Conservation (phyloP, 805 yeast species). For the Candida caryicola region DNA sequence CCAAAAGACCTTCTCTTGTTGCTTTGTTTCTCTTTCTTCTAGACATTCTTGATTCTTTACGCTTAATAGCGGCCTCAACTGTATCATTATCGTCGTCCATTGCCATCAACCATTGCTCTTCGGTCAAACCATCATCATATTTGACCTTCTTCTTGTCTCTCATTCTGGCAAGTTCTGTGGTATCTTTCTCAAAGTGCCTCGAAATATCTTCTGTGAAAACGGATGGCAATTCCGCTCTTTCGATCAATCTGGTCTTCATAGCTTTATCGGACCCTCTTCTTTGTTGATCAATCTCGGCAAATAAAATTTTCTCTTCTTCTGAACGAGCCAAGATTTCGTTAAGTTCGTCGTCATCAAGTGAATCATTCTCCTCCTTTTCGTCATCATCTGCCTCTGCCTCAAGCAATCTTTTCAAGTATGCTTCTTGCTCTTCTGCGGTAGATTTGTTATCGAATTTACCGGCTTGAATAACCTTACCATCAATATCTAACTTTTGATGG, state of each 20-base stretch:
- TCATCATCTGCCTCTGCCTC: conserved; percentile 65
- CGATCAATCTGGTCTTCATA: conserved; percentile 19
- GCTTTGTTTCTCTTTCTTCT: conserved; percentile 34
- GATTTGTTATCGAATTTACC: conserved; percentile 88
- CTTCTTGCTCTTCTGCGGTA: conserved; percentile 85
- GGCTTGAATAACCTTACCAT: conserved; percentile 87
- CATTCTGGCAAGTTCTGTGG: conserved; percentile 23
- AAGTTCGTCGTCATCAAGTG: conserved; percentile 66
- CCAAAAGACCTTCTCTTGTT: conserved; percentile 13
- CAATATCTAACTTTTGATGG: conserved; percentile 78
- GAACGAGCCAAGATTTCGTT: conserved; percentile 69
- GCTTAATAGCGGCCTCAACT: conserved; percentile 55
- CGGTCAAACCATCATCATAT: conserved; percentile 46
- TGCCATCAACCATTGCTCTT: conserved; percentile 51
- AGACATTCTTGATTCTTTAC: conserved; percentile 46
- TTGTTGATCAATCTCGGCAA: conserved; percentile 59
- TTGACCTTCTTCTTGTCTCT: conserved; percentile 27
- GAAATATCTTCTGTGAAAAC: conserved; percentile 27
- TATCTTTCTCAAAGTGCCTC: conserved; percentile 24
- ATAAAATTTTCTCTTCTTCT: conserved; percentile 57
- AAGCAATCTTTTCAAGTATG: conserved; percentile 63
- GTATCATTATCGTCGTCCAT: conserved; percentile 70
- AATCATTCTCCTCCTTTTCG: conserved; percentile 52
- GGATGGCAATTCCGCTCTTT: conserved; percentile 24
- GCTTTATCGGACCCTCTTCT: conserved; percentile 34